Evolutionary conservation across 2,329 filamentous ascomycete species (phyloP), one percentile per base, ranked within the genome.

Genomic region (Zopfia rhizophila): DNA sequence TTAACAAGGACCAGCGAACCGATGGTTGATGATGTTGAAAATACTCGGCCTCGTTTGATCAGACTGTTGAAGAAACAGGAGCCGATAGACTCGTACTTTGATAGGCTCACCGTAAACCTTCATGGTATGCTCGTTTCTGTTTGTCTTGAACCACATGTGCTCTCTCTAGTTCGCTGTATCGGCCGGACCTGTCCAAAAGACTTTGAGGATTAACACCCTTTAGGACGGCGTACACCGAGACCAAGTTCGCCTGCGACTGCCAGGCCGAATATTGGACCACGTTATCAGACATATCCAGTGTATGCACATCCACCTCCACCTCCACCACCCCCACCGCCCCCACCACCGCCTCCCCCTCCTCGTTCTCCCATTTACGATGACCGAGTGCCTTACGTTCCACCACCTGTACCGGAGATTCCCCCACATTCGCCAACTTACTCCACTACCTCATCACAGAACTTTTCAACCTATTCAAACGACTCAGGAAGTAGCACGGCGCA

Each of bases 391-490:
- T 69, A 53, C 28, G 48, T 70, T 6, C 69, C 69, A 16, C 69
- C 69, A 19, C 55, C 66, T 4, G 66, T 63, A 2, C 72, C 74
- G 12, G 69, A 72, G 24, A 63, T 70, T 22, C 73, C 72, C 11
- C n/a, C n/a, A n/a, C 56, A 69, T 7, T 76, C 74, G 11, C 75
- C 75, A 5, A 72, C 70, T 1, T 73, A 71, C 40, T 76, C 73
- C 4, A 75, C 69, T 13, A 66, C 68, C 30, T 77, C 75, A 2
- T 75, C 72, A 7, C 70, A 69, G 18, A 72, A 72, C 1, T 68
- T 69, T 37, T 65, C 66, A 3, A 71, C 69, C 4, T 62, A 67
- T 30, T 70, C 69, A 1, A 68, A 56, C 39, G 63, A 66, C 31
- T 72, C 70, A 0, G 54, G 58, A 17, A 60, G 61, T 13, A 50